These are phyloP conservation scores for Hypericum perforatum DNA, from an alignment of 345 rosid species.

Conservation along the genomic window DNA sequence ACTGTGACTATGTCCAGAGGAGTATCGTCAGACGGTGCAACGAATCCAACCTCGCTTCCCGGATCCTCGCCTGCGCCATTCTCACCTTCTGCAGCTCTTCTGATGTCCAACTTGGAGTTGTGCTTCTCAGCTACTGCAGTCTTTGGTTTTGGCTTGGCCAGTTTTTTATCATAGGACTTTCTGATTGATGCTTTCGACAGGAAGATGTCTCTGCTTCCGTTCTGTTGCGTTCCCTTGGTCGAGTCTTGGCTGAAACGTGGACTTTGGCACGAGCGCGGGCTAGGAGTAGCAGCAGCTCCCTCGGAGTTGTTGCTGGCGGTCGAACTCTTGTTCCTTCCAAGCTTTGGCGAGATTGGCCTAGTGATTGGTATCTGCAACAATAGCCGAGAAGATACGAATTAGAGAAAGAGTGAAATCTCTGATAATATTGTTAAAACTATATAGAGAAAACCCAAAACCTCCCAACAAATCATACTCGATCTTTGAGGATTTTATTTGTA, in stretches of 20 bases:
- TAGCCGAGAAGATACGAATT: not conserved
- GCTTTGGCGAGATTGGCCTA: slow-evolving; percentile 81
- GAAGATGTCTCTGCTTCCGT: slow-evolving; percentile 26
- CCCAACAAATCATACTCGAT: slow-evolving; percentile 1
- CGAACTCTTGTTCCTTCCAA: slow-evolving; percentile 68
- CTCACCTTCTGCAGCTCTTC: slow-evolving; percentile 26
- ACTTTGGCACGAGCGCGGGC: slow-evolving; percentile 19
- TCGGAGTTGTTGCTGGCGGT: slow-evolving; percentile 28
- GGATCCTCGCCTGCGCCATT: slow-evolving; percentile 17
- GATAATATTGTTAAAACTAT: no score
- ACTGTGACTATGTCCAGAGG: slow-evolving; percentile 21
- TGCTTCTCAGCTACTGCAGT: slow-evolving; percentile 13
- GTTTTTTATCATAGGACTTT: slow-evolving; percentile 37
- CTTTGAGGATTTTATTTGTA: not conserved
- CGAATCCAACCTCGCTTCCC: slow-evolving; percentile 19
- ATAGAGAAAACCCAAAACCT: no score
- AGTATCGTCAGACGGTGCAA: slow-evolving; percentile 10
- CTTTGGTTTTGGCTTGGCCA: slow-evolving; percentile 32
- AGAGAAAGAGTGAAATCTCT: no score
- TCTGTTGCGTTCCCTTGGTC: slow-evolving; percentile 31
- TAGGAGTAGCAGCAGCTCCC: slow-evolving; percentile 19
- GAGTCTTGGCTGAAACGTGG: slow-evolving; percentile 25
- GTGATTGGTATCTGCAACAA: slow-evolving; percentile 72
- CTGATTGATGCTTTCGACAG: slow-evolving; percentile 34
- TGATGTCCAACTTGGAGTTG: slow-evolving; percentile 14